phyloP scores from a whole-genome alignment of 257 asterid species.

The Solanum etuberosum region DNA sequence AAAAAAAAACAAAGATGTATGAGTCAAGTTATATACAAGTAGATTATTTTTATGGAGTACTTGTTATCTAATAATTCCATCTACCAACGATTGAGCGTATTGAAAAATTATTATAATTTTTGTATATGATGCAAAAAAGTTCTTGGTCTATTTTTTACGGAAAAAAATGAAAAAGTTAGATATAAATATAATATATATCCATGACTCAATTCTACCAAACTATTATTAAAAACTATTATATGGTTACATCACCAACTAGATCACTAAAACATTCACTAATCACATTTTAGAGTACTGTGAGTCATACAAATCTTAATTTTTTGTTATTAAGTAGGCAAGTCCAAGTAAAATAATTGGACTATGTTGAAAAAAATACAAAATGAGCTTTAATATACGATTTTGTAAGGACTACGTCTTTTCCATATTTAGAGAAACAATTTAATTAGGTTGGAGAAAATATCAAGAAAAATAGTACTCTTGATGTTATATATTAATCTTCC shows the following conservation, averaged over 20 bases:
- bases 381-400: background rate
- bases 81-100: background rate
- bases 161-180: background rate
- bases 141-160: background rate
- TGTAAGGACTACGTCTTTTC: background rate
- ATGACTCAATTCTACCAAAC: too few species aligned
- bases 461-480: background rate
- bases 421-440: background rate
- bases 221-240: too few species aligned
- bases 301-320: background rate
- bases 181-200: background rate
- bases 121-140: background rate
- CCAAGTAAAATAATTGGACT: background rate
- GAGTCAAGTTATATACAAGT: too few species aligned
- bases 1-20: too few species aligned
- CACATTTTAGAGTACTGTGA: background rate
- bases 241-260: too few species aligned
- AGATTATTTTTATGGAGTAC: too few species aligned
- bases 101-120: too few species aligned
- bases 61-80: background rate
- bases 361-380: background rate
- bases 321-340: background rate
- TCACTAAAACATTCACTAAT: too few species aligned
- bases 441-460: background rate
- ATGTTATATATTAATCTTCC: too few species aligned